Evolutionary conservation across 2,329 filamentous ascomycete genomes (phyloP), one percentile per base, ranked within the genome.

Genomic region (Capronia epimyces): DNA sequence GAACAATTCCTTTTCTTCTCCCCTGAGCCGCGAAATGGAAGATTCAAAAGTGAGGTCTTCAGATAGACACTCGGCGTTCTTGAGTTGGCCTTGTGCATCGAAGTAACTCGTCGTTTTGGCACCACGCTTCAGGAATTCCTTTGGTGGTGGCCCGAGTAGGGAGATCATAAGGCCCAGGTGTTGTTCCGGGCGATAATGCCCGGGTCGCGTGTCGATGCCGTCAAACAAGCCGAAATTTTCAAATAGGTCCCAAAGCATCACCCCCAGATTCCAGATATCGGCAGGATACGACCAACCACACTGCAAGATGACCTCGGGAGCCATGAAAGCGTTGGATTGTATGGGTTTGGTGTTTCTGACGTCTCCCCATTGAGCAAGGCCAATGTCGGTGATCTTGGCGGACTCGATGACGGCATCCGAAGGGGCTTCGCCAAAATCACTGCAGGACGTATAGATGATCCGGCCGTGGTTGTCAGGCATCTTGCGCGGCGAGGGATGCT

Each of bases 131-230:
- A 71, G 49, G 7, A 72, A 39, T 49, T 67, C 64, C 49, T 55
- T 62, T 37, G 67, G 68, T 3, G 70, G 69, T 29, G 63, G 64
- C 12, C 70, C 70, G 1, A 74, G 57, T 50, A 74, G 61, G 15
- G 64, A 66, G 46, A 71, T 70, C 63, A 74, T 74, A 54, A 73
- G 64, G 4, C 70, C 69, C 8, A 75, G 52, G 50, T 74, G 67
- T 43, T 60, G 36, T 62, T 65, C 67, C 32, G 66, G 60, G 59
- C 65, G 60, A 41, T 73, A 73, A 20, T 57, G 55, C 52, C 65
- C 65, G 36, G 67, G 21, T 53, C 64, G 32, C 55, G 67, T 60
- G 60, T 67, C 54, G 15, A 69, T 66, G 54, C 65, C 59, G 46
- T 47, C 63, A 49, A 71, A 71, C 51, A 71, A 55, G 46, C 68